Evolutionary conservation across 1,284 basidiomycete genomes (phyloP).

Genomic region (Heterobasidion occidentale): DNA sequence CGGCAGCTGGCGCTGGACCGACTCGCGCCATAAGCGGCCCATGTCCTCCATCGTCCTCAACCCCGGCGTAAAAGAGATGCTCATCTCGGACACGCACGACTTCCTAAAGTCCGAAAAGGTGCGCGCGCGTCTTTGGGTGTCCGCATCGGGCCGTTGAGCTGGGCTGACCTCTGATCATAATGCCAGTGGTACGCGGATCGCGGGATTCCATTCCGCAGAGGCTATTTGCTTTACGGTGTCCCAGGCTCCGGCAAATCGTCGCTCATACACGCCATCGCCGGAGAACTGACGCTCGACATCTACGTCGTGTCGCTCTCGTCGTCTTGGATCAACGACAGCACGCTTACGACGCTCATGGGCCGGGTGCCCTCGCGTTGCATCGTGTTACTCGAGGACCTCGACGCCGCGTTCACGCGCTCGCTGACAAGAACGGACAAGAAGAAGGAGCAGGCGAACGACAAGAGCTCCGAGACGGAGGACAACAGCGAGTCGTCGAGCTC

Average conservation of each 20-base stretch:
- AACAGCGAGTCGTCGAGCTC: conserved; percentile 21
- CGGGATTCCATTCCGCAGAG: conserved; percentile 75
- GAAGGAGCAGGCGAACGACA: conserved; percentile 36
- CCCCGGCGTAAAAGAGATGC: conserved; percentile 79
- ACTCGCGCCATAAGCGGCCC: conserved; percentile 74
- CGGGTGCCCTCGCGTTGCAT: conserved; percentile 78
- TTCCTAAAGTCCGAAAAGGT: conserved; percentile 77
- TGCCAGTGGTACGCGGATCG: conserved; percentile 41
- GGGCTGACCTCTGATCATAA: not conserved
- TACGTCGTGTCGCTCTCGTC: conserved; percentile 72
- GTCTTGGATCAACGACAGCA: conserved; percentile 74
- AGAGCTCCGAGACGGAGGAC: conserved; percentile 18
- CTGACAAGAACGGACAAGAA: conserved; percentile 33
- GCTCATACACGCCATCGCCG: conserved; percentile 78
- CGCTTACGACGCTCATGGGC: conserved; percentile 71
- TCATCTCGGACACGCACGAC: conserved; percentile 71
- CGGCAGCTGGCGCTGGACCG: conserved; percentile 78
- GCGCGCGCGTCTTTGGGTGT: conserved; percentile 8
- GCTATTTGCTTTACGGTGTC: conserved; percentile 79
- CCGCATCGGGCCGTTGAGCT: not conserved
- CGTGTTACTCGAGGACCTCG: conserved; percentile 77
- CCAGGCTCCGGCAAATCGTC: conserved; percentile 79
- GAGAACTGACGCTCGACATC: conserved; percentile 73
- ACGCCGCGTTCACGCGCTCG: conserved; percentile 74
- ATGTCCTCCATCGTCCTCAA: conserved; percentile 75